Evolutionary conservation across 2,329 filamentous ascomycete species (phyloP).

Genomic region (Plenodomus lindquistii): DNA sequence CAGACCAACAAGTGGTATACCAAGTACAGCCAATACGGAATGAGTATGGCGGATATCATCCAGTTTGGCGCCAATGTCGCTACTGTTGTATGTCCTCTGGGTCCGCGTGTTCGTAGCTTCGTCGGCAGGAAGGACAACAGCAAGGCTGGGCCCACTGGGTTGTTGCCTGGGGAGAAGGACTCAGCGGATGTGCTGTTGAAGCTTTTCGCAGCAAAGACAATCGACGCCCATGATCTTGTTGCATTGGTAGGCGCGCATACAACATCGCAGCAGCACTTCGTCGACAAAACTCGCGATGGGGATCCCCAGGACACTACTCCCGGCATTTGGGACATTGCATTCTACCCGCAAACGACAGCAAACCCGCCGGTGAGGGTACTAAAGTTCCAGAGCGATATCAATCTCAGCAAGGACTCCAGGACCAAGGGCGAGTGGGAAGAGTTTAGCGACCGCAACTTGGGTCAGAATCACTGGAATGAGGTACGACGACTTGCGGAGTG

Average conservation of each 20-base stretch:
- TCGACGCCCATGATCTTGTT: constrained; percentile 43
- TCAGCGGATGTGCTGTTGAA: constrained; percentile 40
- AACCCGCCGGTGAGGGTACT: constrained; percentile 37
- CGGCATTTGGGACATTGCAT: constrained; percentile 44
- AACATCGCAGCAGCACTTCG: constrained; percentile 44
- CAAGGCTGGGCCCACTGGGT: constrained; percentile 37
- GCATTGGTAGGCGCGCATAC: constrained; percentile 46
- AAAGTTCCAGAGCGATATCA: constrained; percentile 44
- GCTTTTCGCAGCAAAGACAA: constrained; percentile 46
- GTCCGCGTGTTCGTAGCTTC: constrained; percentile 43
- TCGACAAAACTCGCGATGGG: constrained; percentile 34
- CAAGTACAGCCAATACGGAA: constrained; percentile 39
- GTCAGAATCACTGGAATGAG: constrained; percentile 42
- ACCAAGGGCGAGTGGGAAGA: constrained; percentile 39
- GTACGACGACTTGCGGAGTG: constrained; percentile 10
- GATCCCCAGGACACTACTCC: constrained; percentile 44
- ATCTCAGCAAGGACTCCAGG: constrained; percentile 38
- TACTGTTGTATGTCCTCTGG: constrained; percentile 45
- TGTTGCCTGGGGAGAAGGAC: constrained; percentile 40
- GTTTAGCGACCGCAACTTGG: constrained; percentile 25
- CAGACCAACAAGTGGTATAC: constrained; percentile 38
- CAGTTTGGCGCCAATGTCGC: constrained; percentile 45
- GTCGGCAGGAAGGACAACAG: constrained; percentile 45
- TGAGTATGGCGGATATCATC: constrained; percentile 46
- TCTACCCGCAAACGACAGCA: constrained; percentile 40